phyloP scores from a whole-genome alignment of 2,329 filamentous ascomycete species.

The Fusarium sp. region DNA sequence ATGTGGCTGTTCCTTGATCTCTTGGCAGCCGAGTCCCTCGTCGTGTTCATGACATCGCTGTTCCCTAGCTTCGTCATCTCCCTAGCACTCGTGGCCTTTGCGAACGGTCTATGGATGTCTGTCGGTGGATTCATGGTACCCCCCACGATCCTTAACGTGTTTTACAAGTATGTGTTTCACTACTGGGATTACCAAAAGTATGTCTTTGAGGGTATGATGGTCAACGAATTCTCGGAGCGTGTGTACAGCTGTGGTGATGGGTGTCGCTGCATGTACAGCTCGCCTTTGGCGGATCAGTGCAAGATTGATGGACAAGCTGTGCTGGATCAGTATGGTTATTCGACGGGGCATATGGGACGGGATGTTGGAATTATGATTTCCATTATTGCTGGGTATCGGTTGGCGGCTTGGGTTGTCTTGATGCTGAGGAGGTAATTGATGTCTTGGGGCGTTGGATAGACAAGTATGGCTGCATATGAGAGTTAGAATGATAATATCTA shows the following conservation, averaged over 20 bases:
- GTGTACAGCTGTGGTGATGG: constrained; percentile 58
- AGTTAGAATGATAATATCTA: not conserved
- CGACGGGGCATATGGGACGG: constrained; percentile 73
- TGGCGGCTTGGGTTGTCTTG: constrained; percentile 70
- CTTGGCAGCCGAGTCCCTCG: constrained; percentile 80
- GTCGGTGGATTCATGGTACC: constrained; percentile 83
- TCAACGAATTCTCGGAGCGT: constrained; percentile 78
- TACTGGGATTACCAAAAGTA: constrained; percentile 89
- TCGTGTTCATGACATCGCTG: constrained; percentile 75
- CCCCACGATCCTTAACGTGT: constrained; percentile 75
- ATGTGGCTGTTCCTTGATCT: constrained; percentile 88
- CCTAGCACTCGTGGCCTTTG: constrained; percentile 80
- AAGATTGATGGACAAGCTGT: constrained; percentile 75
- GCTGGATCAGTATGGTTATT: constrained; percentile 73
- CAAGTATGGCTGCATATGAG: not conserved
- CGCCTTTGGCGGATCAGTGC: constrained; percentile 61
- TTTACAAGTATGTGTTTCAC: constrained; percentile 87
- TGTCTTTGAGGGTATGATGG: constrained; percentile 93
- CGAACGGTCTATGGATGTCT: constrained; percentile 90
- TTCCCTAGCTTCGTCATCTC: constrained; percentile 82
- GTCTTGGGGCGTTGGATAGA: not conserved
- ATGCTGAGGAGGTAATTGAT: constrained; percentile 40
- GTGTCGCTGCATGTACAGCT: constrained; percentile 77
- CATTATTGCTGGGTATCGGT: constrained; percentile 68
- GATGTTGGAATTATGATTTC: constrained; percentile 78